Percentiles rank a stretch among this genome's conserved stretches.
Evolutionary conservation across 1,139 yeast genomes (phyloP).

Genomic region (Scheffersomyces cryptocercus): DNA sequence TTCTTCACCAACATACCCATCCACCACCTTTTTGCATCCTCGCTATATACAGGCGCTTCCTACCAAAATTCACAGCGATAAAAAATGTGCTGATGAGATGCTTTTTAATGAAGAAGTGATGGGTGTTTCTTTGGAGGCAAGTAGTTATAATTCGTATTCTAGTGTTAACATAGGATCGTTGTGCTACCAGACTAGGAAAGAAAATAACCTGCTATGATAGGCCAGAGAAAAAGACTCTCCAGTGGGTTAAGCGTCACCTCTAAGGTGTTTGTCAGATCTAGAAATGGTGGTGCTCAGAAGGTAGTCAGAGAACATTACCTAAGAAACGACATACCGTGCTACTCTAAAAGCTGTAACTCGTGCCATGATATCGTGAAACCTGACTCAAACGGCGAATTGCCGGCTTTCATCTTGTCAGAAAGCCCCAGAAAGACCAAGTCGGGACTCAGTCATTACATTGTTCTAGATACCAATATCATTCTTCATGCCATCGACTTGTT

Average conservation of each 20-base stretch:
- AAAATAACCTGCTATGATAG: background rate
- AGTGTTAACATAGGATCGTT: too few relatives aligned
- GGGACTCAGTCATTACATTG: constrained; percentile 63
- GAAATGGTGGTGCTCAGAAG: constrained; percentile 88
- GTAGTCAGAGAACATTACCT: constrained; percentile 93
- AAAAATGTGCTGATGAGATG: too few relatives aligned
- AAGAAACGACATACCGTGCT: constrained; percentile 89
- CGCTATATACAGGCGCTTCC: too few relatives aligned
- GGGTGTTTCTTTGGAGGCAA: too few relatives aligned
- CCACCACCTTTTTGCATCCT: too few relatives aligned
- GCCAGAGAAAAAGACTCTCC: constrained; percentile 44
- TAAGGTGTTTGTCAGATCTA: constrained; percentile 88
- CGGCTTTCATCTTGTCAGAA: constrained; percentile 51
- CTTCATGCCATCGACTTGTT: constrained; percentile 86
- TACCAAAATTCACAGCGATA: too few relatives aligned
- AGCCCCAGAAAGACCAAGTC: constrained; percentile 44
- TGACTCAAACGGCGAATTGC: constrained; percentile 54
- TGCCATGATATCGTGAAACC: constrained; percentile 63
- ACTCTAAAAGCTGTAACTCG: constrained; percentile 64
- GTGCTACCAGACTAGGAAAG: too few relatives aligned
- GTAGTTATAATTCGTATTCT: too few relatives aligned
- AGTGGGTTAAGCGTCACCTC: constrained; percentile 74
- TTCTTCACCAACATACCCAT: too few relatives aligned
- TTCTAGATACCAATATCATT: constrained; percentile 87
- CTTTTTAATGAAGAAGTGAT: too few relatives aligned